A percentile compares a stretch with the other conserved stretches of the same genome.
Conservation (phyloP, 352 stramenopile genomes). For the Phytophthora multivora region DNA sequence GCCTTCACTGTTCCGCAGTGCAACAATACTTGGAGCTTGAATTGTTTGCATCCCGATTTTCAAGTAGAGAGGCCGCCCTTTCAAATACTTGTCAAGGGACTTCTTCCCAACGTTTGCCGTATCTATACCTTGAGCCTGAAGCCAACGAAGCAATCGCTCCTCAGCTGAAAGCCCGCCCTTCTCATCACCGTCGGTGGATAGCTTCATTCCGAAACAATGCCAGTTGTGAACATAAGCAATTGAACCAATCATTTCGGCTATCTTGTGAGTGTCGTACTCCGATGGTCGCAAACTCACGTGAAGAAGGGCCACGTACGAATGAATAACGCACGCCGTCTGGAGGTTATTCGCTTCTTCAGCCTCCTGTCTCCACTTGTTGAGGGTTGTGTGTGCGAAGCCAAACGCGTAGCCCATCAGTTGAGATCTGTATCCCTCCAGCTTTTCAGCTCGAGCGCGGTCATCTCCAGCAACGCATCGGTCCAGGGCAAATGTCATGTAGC, state of each 20-base stretch:
- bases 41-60: conserved; percentile 90
- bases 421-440: conserved; percentile 59
- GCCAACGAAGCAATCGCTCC: conserved; percentile 83
- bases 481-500: conserved; percentile 80
- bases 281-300: conserved; percentile 70
- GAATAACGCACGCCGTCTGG: conserved; percentile 83
- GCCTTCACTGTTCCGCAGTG: conserved; percentile 50
- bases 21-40: conserved; percentile 84
- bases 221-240: conserved; percentile 90
- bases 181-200: conserved; percentile 57
- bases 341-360: conserved; percentile 77
- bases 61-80: conserved; percentile 82
- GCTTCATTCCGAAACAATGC: conserved; percentile 91
- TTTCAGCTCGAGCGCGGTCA: conserved; percentile 39
- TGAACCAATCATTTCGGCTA: conserved; percentile 78
- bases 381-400: conserved; percentile 68
- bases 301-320: conserved; percentile 79
- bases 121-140: conserved; percentile 91
- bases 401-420: conserved; percentile 65
- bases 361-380: conserved; percentile 83
- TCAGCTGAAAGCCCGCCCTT: conserved; percentile 64
- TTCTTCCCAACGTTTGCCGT: conserved; percentile 82
- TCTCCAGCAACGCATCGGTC: conserved; percentile 45
- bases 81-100: conserved; percentile 88
- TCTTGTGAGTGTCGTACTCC: conserved; percentile 71